These are phyloP conservation scores for Penicillium psychrofluorescens DNA, from an alignment of 495 filamentous ascomycete genomes.

Conservation along the genomic window DNA sequence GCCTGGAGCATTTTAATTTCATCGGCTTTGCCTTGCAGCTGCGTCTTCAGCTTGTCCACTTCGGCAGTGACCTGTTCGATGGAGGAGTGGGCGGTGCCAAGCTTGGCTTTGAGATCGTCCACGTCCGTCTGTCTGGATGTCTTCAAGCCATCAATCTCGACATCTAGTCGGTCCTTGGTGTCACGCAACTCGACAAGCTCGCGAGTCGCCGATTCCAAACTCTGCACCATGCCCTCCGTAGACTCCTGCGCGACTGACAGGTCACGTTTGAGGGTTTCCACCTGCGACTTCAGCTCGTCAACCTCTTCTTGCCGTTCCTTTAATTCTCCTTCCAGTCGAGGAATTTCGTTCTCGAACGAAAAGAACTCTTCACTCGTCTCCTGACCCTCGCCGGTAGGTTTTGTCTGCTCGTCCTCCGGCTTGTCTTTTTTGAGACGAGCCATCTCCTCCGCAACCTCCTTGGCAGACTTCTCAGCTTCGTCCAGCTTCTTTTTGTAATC, in stretches of 20 bases:
- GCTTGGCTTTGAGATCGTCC: conserved; percentile 32
- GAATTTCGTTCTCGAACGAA: conserved; percentile 74
- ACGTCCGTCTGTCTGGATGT: conserved; percentile 27
- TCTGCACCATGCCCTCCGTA: conserved; percentile 55
- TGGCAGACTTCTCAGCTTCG: conserved; percentile 58
- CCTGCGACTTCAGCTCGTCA: conserved; percentile 53
- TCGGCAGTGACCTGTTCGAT: conserved; percentile 39
- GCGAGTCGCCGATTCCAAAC: conserved; percentile 50
- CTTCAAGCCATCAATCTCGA: conserved; percentile 34
- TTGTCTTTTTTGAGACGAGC: conserved; percentile 38
- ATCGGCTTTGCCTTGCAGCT: conserved; percentile 47
- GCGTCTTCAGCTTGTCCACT: conserved; percentile 44
- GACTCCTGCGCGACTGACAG: conserved; percentile 55
- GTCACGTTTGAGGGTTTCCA: conserved; percentile 47
- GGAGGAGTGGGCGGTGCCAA: conserved; percentile 34
- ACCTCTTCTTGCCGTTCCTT: conserved; percentile 59
- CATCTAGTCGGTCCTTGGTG: conserved; percentile 45
- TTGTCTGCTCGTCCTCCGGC: conserved; percentile 12
- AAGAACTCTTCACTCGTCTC: conserved; percentile 72
- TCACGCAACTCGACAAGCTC: conserved; percentile 54
- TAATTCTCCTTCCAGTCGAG: conserved; percentile 54
- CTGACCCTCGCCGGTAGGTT: conserved; percentile 22
- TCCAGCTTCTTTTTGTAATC: conserved; percentile 67
- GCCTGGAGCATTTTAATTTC: conserved; percentile 44
- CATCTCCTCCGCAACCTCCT: conserved; percentile 48